phyloP scores from a whole-genome alignment of 768 basidiomycete genomes.

The Boletus coccyginus region DNA sequence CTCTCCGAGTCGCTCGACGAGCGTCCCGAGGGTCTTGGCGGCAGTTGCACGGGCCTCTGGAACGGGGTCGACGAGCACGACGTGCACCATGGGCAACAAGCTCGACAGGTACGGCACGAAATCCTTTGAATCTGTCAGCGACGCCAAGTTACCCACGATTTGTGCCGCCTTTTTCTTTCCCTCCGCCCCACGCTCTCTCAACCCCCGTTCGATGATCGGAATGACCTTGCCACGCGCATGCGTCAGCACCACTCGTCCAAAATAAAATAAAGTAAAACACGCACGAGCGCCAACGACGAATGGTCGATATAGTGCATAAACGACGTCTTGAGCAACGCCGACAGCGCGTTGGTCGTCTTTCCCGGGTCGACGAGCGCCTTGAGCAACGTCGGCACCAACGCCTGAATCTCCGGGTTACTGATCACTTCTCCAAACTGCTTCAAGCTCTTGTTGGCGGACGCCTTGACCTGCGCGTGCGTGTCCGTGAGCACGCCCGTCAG shows the following conservation, averaged over 20 bases:
- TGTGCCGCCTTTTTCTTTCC: slow-evolving; percentile 96
- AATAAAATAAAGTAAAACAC: slow-evolving; percentile 20
- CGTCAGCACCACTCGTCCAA: background rate
- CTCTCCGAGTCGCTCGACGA: slow-evolving; percentile 97
- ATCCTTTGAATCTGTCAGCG: slow-evolving; percentile 84
- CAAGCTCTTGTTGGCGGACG: slow-evolving; percentile 90
- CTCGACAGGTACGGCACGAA: slow-evolving; percentile 92
- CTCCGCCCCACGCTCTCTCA: slow-evolving; percentile 89
- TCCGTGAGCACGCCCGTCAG: slow-evolving; percentile 94
- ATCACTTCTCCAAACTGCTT: slow-evolving; percentile 99
- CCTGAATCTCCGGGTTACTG: slow-evolving; percentile 94
- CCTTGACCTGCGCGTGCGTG: slow-evolving; percentile 93
- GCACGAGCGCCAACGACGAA: slow-evolving; percentile 87
- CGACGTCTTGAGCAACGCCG: slow-evolving; percentile 87
- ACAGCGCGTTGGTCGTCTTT: slow-evolving; percentile 82
- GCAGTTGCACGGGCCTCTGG: slow-evolving; percentile 97
- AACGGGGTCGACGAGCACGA: slow-evolving; percentile 93
- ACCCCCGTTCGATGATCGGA: slow-evolving; percentile 91
- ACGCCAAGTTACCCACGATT: slow-evolving; percentile 96
- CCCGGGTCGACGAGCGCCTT: slow-evolving; percentile 95
- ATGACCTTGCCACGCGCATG: slow-evolving; percentile 57
- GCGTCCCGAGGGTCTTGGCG: slow-evolving; percentile 91
- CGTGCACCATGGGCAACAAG: slow-evolving; percentile 86
- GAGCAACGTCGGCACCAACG: slow-evolving; percentile 82
- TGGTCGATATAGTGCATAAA: slow-evolving; percentile 99